Evolutionary conservation across 129 eudicot species (phyloP), one percentile per base, ranked within the genome.

Genomic region (Heracleum sosnowskyi): DNA sequence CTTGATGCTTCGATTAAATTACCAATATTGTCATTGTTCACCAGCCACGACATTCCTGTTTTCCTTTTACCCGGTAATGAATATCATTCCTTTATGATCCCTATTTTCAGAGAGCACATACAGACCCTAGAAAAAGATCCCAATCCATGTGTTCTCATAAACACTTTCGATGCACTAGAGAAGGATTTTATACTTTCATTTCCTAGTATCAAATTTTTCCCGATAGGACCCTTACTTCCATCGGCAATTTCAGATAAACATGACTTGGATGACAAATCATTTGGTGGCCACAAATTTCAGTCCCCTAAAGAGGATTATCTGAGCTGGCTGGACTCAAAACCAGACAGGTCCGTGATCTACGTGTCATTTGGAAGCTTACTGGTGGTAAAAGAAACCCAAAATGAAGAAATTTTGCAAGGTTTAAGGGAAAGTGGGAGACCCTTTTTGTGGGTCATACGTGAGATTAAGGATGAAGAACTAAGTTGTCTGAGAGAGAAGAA

Each of bases 351-450:
- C 0, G 97, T 91, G 16, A 57, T 91, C 1, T 91, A 87, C 29
- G 87, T 86, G 5, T 86, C 95, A 7, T 89, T 91, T 40, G 97
- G 97, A 36, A 91, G 95, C 85, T 31, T 89, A 7, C 69, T 46
- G 60, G 80, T 79, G 11, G 44, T 91, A 6, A 71, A 79, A 6
- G 82, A 83, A 35, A 69, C 53, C 15, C 85, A 92, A 75, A 84
- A 73, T 22, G 85, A 82, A 5, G 92, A 92, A 74, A 80, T 89
- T 49, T 66, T 77, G 22, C 82, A 77, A 17, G 87, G 88, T 46
- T 51, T 91, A 15, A 18, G 71, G 9, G 76, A 77, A 66, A 78
- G 77, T n/a, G 85, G 77, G 2, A 70, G 84, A 69, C 87, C 88
- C 0, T 92, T 89, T 73, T 41, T 92, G 62, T 89, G 89, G 92